phyloP scores from a whole-genome alignment of 495 filamentous ascomycete species.

The Lophiotrema nucula region DNA sequence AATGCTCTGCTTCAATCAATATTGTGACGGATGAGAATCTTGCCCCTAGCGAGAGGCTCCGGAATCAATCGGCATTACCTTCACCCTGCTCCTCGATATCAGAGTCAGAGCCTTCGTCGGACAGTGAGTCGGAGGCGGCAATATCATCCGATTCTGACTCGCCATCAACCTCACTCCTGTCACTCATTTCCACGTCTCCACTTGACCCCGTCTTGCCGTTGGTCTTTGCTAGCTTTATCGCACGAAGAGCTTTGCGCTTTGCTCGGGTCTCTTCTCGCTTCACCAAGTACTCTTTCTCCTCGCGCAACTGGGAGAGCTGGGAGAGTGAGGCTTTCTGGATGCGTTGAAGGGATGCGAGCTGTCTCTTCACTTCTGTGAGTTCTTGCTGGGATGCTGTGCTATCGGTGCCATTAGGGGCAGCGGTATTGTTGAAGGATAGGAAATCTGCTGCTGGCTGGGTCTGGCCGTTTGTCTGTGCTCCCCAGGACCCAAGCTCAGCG shows the following conservation, averaged over 20 bases:
- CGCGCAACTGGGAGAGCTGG: slow-evolving; percentile 38
- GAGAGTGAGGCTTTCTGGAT: slow-evolving; percentile 42
- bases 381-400: neutral
- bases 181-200: slow-evolving; percentile 22
- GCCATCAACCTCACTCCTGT: too few species aligned
- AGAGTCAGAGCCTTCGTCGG: too few species aligned
- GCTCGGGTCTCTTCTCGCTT: slow-evolving; percentile 28
- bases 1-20: too few species aligned
- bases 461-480: slow-evolving; percentile 3
- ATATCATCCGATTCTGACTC: slow-evolving; percentile 28
- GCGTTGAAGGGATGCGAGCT: slow-evolving; percentile 40
- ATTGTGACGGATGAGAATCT: too few species aligned
- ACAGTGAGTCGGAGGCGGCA: too few species aligned
- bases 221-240: slow-evolving; percentile 5
- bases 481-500: slow-evolving; percentile 49
- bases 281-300: slow-evolving; percentile 40
- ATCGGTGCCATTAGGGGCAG: neutral
- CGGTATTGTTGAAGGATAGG: slow-evolving; percentile 28
- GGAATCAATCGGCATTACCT: too few species aligned
- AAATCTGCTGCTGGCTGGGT: slow-evolving; percentile 32
- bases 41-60: too few species aligned
- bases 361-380: slow-evolving; percentile 28
- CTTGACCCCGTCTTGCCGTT: slow-evolving; percentile 12
- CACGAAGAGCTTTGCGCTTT: neutral
- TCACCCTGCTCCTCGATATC: too few species aligned